phyloP scores from a whole-genome alignment of 495 filamentous ascomycete species.

The Aspergillus nidulans region DNA sequence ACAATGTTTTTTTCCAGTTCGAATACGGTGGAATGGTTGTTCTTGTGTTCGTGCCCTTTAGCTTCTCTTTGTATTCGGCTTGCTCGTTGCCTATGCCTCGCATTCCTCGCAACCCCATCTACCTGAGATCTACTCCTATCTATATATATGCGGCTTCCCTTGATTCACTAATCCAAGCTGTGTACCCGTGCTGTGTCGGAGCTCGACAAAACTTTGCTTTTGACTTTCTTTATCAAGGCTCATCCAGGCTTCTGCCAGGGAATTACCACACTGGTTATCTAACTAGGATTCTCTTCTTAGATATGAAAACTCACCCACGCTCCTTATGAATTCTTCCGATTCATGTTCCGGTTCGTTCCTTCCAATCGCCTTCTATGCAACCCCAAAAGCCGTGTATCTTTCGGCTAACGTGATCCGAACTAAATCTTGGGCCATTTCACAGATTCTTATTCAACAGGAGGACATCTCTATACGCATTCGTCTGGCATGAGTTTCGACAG shows the following conservation, averaged over 20 bases:
- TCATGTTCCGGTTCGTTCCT: slow-evolving; percentile 41
- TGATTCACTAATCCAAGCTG: slow-evolving; percentile 11
- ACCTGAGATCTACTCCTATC: slow-evolving; percentile 6
- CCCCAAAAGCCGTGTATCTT: neutral
- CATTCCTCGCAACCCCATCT: slow-evolving; percentile 14
- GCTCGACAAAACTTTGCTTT: slow-evolving; percentile 2
- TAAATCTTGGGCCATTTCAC: slow-evolving; percentile 15
- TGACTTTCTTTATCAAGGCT: slow-evolving; percentile 14
- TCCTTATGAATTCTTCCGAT: slow-evolving; percentile 45
- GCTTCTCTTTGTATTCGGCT: slow-evolving; percentile 9
- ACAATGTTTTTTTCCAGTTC: slow-evolving; percentile 33
- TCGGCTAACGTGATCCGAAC: slow-evolving; percentile 17
- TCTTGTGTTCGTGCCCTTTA: neutral
- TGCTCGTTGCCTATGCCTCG: slow-evolving; percentile 9
- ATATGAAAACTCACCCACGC: slow-evolving; percentile 37
- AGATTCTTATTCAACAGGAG: slow-evolving; percentile 39
- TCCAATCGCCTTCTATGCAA: slow-evolving; percentile 13
- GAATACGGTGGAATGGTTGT: slow-evolving; percentile 22
- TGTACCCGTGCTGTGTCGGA: slow-evolving; percentile 16
- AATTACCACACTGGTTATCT: slow-evolving; percentile 21
- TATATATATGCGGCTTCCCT: slow-evolving; percentile 7
- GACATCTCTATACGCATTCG: slow-evolving; percentile 38
- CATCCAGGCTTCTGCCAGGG: slow-evolving; percentile 19
- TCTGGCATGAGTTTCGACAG: slow-evolving; percentile 36
- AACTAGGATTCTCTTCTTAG: slow-evolving; percentile 26